These are phyloP conservation scores for Aspergillus sp. DNA, from an alignment of 2,329 filamentous ascomycete species.

Conservation along the genomic window DNA sequence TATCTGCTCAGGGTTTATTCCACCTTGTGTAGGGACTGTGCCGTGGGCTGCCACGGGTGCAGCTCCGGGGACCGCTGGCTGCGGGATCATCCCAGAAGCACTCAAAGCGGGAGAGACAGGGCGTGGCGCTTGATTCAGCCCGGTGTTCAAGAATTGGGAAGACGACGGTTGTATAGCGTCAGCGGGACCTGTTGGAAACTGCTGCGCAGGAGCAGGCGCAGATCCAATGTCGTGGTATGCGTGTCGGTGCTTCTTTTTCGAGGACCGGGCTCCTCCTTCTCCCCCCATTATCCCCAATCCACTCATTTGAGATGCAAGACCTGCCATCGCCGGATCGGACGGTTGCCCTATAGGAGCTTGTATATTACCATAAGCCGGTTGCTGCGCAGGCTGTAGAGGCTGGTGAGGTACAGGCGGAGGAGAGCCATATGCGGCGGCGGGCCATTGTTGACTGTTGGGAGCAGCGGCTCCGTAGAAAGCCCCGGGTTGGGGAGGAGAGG, in stretches of 20 bases:
- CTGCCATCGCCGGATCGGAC: conserved; percentile 42
- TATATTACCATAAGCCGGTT: conserved; percentile 34
- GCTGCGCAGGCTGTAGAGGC: conserved; percentile 31
- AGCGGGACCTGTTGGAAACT: conserved; percentile 62
- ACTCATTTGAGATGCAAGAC: conserved; percentile 70
- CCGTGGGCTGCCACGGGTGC: conserved; percentile 56
- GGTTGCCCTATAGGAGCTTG: conserved; percentile 31
- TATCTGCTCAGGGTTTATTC: conserved; percentile 88
- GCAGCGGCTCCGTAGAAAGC: conserved; percentile 40
- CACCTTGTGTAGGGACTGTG: conserved; percentile 68
- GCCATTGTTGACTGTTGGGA: conserved; percentile 40
- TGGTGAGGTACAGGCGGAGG: conserved; percentile 24
- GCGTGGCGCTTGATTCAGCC: conserved; percentile 44
- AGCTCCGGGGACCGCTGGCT: conserved; percentile 50
- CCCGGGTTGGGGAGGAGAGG: conserved; percentile 45
- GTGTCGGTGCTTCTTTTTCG: conserved; percentile 92
- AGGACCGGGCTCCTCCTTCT: conserved; percentile 51
- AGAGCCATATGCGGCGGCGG: conserved; percentile 33
- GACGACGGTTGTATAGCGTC: conserved; percentile 56
- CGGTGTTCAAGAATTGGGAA: conserved; percentile 64
- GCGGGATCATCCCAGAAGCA: conserved; percentile 32
- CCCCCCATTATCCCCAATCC: conserved; percentile 68
- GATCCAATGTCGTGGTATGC: conserved; percentile 83
- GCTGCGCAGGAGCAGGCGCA: conserved; percentile 56
- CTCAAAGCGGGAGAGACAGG: conserved; percentile 33